phyloP scores from a whole-genome alignment of 2,329 filamentous ascomycete genomes.

The Leptographium flavum region DNA sequence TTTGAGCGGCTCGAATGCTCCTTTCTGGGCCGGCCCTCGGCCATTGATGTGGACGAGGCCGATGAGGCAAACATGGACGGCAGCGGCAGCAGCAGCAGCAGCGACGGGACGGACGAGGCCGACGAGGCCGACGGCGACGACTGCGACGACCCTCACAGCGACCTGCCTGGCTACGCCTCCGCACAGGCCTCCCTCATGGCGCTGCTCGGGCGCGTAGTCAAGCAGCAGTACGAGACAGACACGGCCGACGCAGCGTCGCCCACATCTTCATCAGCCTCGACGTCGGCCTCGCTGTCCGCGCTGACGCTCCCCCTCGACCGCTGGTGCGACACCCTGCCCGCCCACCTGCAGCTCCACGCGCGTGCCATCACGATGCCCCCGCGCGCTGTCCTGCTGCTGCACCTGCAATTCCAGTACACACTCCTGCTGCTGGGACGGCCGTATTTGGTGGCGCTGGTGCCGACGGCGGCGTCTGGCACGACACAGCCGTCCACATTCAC shows the following conservation, averaged over 20 bases:
- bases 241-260: too few species aligned
- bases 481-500: background rate
- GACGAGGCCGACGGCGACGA: constrained; percentile 14
- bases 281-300: too few species aligned
- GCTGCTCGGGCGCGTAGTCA: constrained; percentile 14
- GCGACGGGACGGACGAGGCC: constrained; percentile 17
- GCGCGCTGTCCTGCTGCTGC: constrained; percentile 14
- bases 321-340: constrained; percentile 6
- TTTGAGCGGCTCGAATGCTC: constrained; percentile 19
- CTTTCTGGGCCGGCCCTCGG: constrained; percentile 17
- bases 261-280: too few species aligned
- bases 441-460: constrained; percentile 13
- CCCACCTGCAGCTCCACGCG: constrained; percentile 9
- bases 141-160: constrained; percentile 13
- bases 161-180: constrained; percentile 12
- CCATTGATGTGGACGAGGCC: constrained; percentile 17
- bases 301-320: constrained; percentile 2
- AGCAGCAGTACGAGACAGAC: constrained; percentile 14
- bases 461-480: background rate
- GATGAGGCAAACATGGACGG: constrained; percentile 13
- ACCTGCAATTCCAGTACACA: constrained; percentile 15
- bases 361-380: constrained; percentile 6
- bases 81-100: too few species aligned
- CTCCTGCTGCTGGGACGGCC: constrained; percentile 16
- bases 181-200: constrained; percentile 13